Base-by-base conservation (phyloP, 768 basidiomycete genomes). In the Mrakia gelida region DNA sequence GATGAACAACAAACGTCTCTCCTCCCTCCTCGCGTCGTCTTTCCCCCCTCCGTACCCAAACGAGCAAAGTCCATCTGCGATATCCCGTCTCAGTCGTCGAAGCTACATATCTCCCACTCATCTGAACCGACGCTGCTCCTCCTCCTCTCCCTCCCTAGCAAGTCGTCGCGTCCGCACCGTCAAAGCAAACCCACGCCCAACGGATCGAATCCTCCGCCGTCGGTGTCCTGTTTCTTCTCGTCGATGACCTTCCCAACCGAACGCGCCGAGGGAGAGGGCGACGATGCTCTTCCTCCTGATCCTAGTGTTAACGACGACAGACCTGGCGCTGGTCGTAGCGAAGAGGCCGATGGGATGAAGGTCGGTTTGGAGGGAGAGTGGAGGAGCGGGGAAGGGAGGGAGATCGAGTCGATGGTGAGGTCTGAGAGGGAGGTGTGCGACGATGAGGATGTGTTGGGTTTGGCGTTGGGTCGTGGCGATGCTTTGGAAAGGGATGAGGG, bases 361-460 rank as follows among this genome's bases (percentile, higher is more conserved):
- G 59, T 11, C n/a, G 59, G 59, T 28, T 59, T n/a, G 59, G 59
- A 59, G 26, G 59, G 10, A 10, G 59, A 52, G 49, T 52, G 49
- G 18, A 52, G 59, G 59, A 59, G 28, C 8, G 59, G 28, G 9
- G 59, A n/a, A 59, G 59, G 49, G 18, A 52, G 49, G 49, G 49
- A 59, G 23, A 59, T 59, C 26, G 59, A 59, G 13, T 59, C 34
- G 43, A 71, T 34, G 68, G 68, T 71, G 38, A 71, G 68, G 3
- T 71, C 68, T 13, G 68, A 71, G 71, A 73, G 71, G 54, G 71
- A 73, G 13, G 52, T 32, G 71, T 54, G 41, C 49, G 52, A 41
- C 18, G 68, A 43, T 21, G 34, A 5, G 0, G 38, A 45, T 6
- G 68, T 30, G 45, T 71, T 45, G n/a, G 71, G 71, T n/a, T 41